Evolutionary conservation across 2,329 filamentous ascomycete species (phyloP).

Genomic region (Ophiostoma tasmaniense): DNA sequence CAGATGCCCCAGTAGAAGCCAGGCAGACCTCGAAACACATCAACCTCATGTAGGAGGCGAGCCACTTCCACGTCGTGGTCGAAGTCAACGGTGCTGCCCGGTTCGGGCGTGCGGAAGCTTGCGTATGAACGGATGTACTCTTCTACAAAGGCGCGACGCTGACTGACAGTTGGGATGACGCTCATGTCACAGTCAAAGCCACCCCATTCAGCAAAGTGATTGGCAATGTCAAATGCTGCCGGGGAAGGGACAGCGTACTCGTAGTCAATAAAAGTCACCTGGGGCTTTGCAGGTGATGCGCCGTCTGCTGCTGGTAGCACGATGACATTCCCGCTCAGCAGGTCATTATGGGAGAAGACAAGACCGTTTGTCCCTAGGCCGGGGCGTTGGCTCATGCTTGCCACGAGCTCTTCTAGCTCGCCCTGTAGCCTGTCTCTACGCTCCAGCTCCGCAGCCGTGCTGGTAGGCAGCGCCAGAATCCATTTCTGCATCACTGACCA

Average conservation of each 20-base stretch:
- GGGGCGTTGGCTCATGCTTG: constrained; percentile 64
- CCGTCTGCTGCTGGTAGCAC: constrained; percentile 41
- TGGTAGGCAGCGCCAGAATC: constrained; percentile 74
- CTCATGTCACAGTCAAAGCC: constrained; percentile 91
- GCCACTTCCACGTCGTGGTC: constrained; percentile 55
- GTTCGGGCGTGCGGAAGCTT: constrained; percentile 32
- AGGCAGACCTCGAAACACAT: constrained; percentile 78
- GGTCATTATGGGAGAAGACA: constrained; percentile 90
- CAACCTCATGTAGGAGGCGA: constrained; percentile 70
- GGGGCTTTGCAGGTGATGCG: not conserved
- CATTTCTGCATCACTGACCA: constrained; percentile 97
- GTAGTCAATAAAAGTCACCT: constrained; percentile 89
- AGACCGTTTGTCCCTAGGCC: constrained; percentile 70
- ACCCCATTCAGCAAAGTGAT: constrained; percentile 98
- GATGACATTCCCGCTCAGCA: constrained; percentile 95
- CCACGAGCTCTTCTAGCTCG: constrained; percentile 64
- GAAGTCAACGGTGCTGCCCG: constrained; percentile 29
- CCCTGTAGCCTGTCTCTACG: constrained; percentile 61
- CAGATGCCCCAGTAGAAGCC: constrained; percentile 92
- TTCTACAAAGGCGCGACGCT: constrained; percentile 70
- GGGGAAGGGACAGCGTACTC: constrained; percentile 94
- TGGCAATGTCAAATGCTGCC: constrained; percentile 90
- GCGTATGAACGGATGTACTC: constrained; percentile 77
- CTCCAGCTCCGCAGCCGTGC: constrained; percentile 58
- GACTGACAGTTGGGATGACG: constrained; percentile 67